phyloP scores from a whole-genome alignment of 257 asterid genomes.

The Solanum phureja region DNA sequence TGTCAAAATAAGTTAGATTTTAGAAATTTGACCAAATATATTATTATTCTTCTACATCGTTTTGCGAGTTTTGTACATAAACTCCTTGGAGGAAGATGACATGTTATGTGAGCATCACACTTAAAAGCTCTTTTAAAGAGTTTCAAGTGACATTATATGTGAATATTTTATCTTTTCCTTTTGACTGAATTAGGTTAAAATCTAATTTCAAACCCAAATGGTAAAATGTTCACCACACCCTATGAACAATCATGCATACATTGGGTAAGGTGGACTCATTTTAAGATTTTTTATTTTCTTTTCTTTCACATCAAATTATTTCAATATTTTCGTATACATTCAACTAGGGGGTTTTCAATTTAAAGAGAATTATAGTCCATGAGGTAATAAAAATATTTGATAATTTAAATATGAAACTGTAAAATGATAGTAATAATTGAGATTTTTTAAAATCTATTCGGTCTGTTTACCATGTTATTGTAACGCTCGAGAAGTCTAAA shows the following conservation, averaged over 20 bases:
- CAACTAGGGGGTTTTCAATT: neutral
- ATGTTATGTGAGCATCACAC: neutral
- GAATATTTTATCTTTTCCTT: neutral
- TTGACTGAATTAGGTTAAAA: neutral
- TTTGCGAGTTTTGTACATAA: too few relatives aligned
- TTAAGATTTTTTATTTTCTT: neutral
- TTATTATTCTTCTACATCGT: neutral
- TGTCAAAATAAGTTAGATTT: too few relatives aligned
- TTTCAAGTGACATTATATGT: neutral
- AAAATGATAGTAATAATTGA: too few relatives aligned
- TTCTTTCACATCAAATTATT: neutral
- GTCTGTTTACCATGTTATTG: too few relatives aligned
- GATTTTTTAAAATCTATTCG: too few relatives aligned
- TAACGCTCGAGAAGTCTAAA: too few relatives aligned
- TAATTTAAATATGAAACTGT: too few relatives aligned
- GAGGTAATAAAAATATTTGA: neutral
- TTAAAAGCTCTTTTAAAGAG: neutral
- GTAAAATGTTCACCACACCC: neutral
- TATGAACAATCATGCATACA: neutral
- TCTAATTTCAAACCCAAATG: neutral
- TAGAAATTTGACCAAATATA: too few relatives aligned
- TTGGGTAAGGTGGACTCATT: neutral
- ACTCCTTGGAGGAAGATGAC: too few relatives aligned
- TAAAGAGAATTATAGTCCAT: neutral
- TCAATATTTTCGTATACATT: neutral